Percentiles rank a stretch among this genome's conserved stretches.
Evolutionary conservation across 2,329 filamentous ascomycete species (phyloP).

Genomic region (Epicoccum sorghinum): DNA sequence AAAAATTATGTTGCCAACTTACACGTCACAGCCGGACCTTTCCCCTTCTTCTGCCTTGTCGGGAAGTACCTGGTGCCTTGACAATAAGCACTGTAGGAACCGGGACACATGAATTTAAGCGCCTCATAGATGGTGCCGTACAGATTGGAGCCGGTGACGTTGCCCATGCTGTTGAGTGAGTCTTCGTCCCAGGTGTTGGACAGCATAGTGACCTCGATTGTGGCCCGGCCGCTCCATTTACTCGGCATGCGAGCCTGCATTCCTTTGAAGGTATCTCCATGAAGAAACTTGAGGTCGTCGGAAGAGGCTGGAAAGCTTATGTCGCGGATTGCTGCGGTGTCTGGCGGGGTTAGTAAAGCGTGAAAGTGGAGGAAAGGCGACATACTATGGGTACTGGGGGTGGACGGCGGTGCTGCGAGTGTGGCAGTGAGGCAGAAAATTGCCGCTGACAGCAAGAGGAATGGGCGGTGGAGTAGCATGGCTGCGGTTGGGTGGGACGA

Average conservation of each 20-base stretch:
- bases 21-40: too few species aligned
- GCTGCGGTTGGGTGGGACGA: too few species aligned
- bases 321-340: too few species aligned
- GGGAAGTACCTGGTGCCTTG: background rate
- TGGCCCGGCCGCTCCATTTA: background rate
- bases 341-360: too few species aligned
- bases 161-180: background rate
- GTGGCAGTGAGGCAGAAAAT: background rate
- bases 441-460: background rate
- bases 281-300: too few species aligned
- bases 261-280: too few species aligned
- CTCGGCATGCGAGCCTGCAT: too few species aligned
- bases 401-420: background rate
- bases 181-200: background rate
- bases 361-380: too few species aligned
- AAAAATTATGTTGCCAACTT: too few species aligned
- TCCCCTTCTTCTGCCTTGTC: background rate
- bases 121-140: background rate
- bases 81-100: too few species aligned
- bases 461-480: background rate
- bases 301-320: too few species aligned
- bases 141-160: background rate
- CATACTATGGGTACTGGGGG: background rate
- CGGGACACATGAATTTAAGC: background rate
- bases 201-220: conserved; percentile 1